Evolutionary conservation across 441 rosid genomes (phyloP).

Genomic region (Kokia cookei): DNA sequence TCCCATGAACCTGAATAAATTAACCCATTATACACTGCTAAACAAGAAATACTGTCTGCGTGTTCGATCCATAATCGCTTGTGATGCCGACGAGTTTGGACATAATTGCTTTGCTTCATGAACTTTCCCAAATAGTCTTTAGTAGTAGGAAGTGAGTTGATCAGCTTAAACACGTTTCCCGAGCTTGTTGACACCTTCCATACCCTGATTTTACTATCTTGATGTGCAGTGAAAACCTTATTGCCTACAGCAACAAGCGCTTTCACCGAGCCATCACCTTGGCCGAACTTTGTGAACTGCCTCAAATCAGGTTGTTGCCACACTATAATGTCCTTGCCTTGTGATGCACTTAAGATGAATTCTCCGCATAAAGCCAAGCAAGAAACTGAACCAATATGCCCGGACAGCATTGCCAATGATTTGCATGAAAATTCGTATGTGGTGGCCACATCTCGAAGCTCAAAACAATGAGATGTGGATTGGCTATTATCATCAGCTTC

Average conservation of each 20-base stretch:
- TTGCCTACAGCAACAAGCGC: slow-evolving; percentile 63
- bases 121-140: slow-evolving; percentile 83
- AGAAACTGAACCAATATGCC: slow-evolving; percentile 69
- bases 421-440: slow-evolving; percentile 16
- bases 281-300: slow-evolving; percentile 76
- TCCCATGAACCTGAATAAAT: slow-evolving; percentile 94
- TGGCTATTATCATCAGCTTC: slow-evolving; percentile 46
- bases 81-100: slow-evolving; percentile 73
- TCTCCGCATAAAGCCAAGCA: slow-evolving; percentile 83
- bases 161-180: slow-evolving; percentile 70
- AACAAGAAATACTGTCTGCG: slow-evolving; percentile 80
- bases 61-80: slow-evolving; percentile 86
- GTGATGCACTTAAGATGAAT: slow-evolving; percentile 77
- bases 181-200: slow-evolving; percentile 84
- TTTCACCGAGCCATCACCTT: slow-evolving; percentile 81
- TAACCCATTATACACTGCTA: slow-evolving; percentile 48
- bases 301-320: slow-evolving; percentile 94
- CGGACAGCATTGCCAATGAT: slow-evolving; percentile 63
- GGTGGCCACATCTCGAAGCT: slow-evolving; percentile 15
- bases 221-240: slow-evolving; percentile 85
- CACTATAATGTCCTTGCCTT: slow-evolving; percentile 81
- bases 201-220: slow-evolving; percentile 78
- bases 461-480: slow-evolving; percentile 31
- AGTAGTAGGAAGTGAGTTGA: slow-evolving; percentile 73
- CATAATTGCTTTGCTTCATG: slow-evolving; percentile 85